Evolutionary conservation across 768 basidiomycete species (phyloP).

Genomic region (Pleurotus sapidus): DNA sequence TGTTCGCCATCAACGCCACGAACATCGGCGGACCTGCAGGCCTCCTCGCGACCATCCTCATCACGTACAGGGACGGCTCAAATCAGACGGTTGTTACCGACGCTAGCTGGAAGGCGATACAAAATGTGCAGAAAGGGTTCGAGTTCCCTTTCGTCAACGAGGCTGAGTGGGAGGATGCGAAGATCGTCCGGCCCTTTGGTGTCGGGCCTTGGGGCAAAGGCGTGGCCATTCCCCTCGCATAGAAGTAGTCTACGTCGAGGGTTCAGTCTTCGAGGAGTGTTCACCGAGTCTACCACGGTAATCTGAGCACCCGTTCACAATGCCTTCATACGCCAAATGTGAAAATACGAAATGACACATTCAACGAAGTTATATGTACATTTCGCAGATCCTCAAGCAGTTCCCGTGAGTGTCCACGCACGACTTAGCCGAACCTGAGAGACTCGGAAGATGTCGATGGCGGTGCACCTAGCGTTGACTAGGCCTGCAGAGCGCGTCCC

Average conservation of each 20-base stretch:
- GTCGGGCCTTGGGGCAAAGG: not conserved
- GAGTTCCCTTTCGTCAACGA: conserved; percentile 27
- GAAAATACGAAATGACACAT: no score
- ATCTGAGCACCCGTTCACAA: no score
- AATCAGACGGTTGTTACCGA: conserved; percentile 17
- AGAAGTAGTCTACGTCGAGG: not conserved
- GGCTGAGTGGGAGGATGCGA: conserved; percentile 24
- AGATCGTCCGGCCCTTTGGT: conserved; percentile 6
- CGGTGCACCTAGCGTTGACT: no score
- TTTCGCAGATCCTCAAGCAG: no score
- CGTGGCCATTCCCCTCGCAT: not conserved
- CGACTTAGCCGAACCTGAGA: no score
- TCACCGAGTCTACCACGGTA: no score
- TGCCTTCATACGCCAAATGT: no score
- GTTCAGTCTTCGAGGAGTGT: no score
- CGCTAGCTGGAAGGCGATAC: conserved; percentile 18
- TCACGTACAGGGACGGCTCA: conserved; percentile 21
- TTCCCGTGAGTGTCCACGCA: no score
- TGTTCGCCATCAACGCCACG: not conserved
- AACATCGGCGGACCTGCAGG: conserved; percentile 13
- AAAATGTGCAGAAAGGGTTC: conserved; percentile 22
- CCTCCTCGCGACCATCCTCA: conserved; percentile 17
- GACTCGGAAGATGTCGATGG: no score
- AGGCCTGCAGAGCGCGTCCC: no score
- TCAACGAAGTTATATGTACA: no score